Evolutionary conservation across 2,329 filamentous ascomycete genomes (phyloP), one percentile per base, ranked within the genome.

Genomic region (Colletotrichum higginsianum): DNA sequence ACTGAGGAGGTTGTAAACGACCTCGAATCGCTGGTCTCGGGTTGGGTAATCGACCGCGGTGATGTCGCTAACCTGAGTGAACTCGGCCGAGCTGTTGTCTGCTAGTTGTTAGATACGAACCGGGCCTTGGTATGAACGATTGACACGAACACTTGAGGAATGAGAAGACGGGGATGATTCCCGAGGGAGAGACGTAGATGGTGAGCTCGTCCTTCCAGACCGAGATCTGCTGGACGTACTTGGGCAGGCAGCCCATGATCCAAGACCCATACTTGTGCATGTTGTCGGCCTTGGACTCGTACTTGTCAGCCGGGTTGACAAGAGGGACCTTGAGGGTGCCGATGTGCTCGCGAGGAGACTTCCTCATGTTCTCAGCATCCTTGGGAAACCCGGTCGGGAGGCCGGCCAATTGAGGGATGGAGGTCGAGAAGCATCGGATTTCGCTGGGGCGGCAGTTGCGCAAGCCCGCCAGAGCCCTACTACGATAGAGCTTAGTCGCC

Each of bases 121-220:
- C 11, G 15, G 9, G 38, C 16, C 16, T 46, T 2, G 15, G 26
- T 26, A 21, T 30, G 52, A 15, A 30, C 44, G 42, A 72, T 66
- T 72, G 72, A 60, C 35, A 21, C 72, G 62, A 80, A 91, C 90
- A 90, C 86, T 98, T 98, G 78, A 99, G 88, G 86, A 99, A 99
- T 73, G 89, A 91, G 83, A 99, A 95, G 78, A 97, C 93, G 49
- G 96, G 96, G 76, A 98, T 90, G 77, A 98, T 91, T 76, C 94
- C 96, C 47, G 93, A 86, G 1, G 96, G 96, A 58, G 94, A 88
- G 79, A 98, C 96, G 84, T 97, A 96, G 82, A 98, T 94, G 77
- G 93, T 95, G 81, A 99, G 91, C 85, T 99, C 96, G 81, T 99
- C 96, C 86, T 99, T 99, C 96, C 96, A 99, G 67, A 99, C 96